Conservation (phyloP, 495 filamentous ascomycete genomes). For the Annulohypoxylon moriforme region DNA sequence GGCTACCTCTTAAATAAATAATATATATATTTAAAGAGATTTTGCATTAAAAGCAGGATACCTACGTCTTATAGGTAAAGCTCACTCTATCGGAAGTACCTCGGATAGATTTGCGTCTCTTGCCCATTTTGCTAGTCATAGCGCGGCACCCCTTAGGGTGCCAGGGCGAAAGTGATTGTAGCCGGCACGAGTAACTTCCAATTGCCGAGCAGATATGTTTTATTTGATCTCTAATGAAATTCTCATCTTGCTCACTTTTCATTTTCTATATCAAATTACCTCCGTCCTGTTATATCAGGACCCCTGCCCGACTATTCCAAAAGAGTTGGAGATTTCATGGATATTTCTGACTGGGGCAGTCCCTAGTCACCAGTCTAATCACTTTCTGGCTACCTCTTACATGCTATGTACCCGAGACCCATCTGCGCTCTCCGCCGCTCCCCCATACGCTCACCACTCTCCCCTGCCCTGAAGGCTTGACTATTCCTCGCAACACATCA, state of each 20-base stretch:
- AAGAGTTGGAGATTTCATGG: conserved; percentile 46
- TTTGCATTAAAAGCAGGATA: too few relatives aligned
- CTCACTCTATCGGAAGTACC: too few relatives aligned
- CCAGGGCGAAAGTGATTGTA: too few relatives aligned
- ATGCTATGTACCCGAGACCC: conserved; percentile 45
- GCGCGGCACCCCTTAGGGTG: too few relatives aligned
- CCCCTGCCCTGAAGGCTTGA: conserved; percentile 39
- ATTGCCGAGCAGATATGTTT: conserved; percentile 25
- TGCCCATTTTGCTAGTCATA: too few relatives aligned
- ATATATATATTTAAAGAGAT: too few relatives aligned
- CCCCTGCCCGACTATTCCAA: conserved; percentile 47
- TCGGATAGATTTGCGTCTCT: too few relatives aligned
- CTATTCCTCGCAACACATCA: conserved; percentile 53
- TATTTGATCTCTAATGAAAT: conserved; percentile 35
- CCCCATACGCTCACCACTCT: conserved; percentile 46
- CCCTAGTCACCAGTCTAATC: conserved; percentile 47
- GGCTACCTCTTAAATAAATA: too few relatives aligned
- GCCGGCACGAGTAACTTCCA: too few relatives aligned
- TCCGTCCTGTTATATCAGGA: conserved; percentile 50
- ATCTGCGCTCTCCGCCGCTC: conserved; percentile 48
- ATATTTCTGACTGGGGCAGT: conserved; percentile 43
- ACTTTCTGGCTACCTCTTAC: conserved; percentile 48
- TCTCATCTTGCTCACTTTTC: conserved; percentile 27
- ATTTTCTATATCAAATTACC: conserved; percentile 47
- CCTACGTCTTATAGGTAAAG: too few relatives aligned